Evolutionary conservation across 441 rosid genomes (phyloP), one percentile per base, ranked within the genome.

Genomic region (Manihot esculenta): DNA sequence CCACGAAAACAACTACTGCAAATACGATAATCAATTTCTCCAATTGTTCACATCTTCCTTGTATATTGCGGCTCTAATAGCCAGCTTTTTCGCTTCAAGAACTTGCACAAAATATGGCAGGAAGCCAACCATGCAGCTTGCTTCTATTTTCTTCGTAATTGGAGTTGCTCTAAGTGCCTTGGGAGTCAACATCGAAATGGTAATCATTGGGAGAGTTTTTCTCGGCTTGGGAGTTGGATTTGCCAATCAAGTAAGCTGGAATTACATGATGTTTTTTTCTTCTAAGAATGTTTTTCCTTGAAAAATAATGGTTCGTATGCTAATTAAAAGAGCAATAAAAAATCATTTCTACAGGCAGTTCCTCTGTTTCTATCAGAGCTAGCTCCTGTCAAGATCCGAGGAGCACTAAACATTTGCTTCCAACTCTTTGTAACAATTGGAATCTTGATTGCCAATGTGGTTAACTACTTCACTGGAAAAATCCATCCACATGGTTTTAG

Each of bases 71-170:
- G 77, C 77, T 54, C 77, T 69, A 15, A 0, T 62, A 10, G 54
- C 69, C n/a, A 71, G 74, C 45, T 78, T 82, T 55, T 10, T 62
- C 7, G 82, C 82, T 5, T 82, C 85, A 4, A 53, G 21, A 27
- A 54, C 62, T 41, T 70, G 72, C 62, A 60, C 58, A n/a, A 57
- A 0, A 5, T 48, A 27, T 18, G 82, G 85, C 24, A 68, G 82
- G 33, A 82, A 67, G 74, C 80, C 70, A 7, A 78, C 80, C 5
- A 71, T 82, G 72, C 74, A 68, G 58, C 21, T 82, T n/a, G 82
- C 80, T 6, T 72, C 78, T 0, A 1, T 50, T 2, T 73, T 71
- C 73, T 82, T 76, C 55, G 13, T 76, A 18, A 10, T 3, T 5
- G 79, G 81, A 0, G 74, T 61, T 9, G 53, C 27, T 62, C 17